Base-by-base conservation (phyloP, 805 yeast species). In the Teunomyces tritomae region DNA sequence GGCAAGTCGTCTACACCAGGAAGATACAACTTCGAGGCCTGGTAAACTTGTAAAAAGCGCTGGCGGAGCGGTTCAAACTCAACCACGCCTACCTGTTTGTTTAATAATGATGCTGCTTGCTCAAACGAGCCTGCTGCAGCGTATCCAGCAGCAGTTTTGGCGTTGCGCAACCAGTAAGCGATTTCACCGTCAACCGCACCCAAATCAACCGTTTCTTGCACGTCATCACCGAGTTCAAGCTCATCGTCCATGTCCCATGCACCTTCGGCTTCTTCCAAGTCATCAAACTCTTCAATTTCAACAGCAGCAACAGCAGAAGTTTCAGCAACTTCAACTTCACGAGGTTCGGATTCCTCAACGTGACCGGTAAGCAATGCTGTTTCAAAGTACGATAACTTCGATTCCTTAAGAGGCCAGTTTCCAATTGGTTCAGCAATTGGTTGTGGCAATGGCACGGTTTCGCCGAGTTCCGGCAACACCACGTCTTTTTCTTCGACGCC, bases 41-140 rank as follows among this genome's bases (percentile, higher is more conserved):
- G 84, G 68, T 88, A 95, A 9, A 90, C 85, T 58, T 89, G 92
- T 64, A 87, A 57, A 73, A 94, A 94, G 51, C 96, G 79, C 27
- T 76, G 63, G 70, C 92, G 83, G 57, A 94, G 78, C 10, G 98
- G 98, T 60, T 84, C 96, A 64, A 95, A 92, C 57, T 88, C 77
- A 26, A 81, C 84, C 44, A 89, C 80, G 58, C 97, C 99, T 39
- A 85, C 76, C 68, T 95, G 99, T 61, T 92, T 86, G 73, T 85
- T 83, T 59, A 94, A 78, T 62, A 95, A 80, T 59, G 90, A 95
- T 34, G 97, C 94, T 33, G 98, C 99, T 46, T 92, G 87, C 56
- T 90, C 97, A 64, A 92, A 92, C 4, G 95, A 87, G 58, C 99
- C 99, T 2, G 97, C 90, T 2, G 99, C 97, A 59, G 86, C 90